Base-by-base conservation (phyloP, 164 flowering plant genomes). In the Magnolia officinalis region DNA sequence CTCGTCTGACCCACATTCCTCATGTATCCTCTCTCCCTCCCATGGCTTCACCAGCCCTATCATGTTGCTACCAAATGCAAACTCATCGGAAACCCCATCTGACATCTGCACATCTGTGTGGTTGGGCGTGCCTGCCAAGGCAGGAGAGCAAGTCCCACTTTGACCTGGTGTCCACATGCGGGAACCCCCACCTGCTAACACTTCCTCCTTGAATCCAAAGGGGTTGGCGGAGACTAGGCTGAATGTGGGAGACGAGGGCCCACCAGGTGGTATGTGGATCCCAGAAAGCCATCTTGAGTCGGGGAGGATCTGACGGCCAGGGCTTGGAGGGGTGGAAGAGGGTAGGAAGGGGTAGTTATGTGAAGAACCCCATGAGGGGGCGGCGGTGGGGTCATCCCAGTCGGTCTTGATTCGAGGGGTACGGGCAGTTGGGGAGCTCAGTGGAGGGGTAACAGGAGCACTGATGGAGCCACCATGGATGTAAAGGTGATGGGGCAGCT, bases 11-110 rank as follows among this genome's bases (percentile, higher is more conserved):
- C 80, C 96, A 75, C 96, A 88, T 72, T 95, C 99, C 55, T 93
- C 99, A 67, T 94, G 98, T 24, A 95, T 95, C 79, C 92, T 90
- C 83, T 95, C 99, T 71, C 99, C 99, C 79, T 95, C 96, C 99
- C 99, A 95, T 10, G 99, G 86, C 83, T 93, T 95, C 77, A 95
- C 97, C 23, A 93, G 52, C 13, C 92, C 94, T 14, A 78, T 81
- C 37, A 73, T 66, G 71, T 85, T 88, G 78, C 87, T 86, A 2
- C 98, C 95, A 80, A 95, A 95, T 31, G 99, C 99, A 88, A 95
- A 95, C 80, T 95, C 99, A 37, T 91, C 87, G 5, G 97, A 86
- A 10, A 87, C 86, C 9, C 83, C 89, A 77, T 92, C 97, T 1
- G 91, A 74, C 96, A 91, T 93, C 10, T 95, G 95, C 72, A 95